Percentiles rank a stretch among this genome's conserved stretches.
These are phyloP conservation scores for Meripilus lineatus DNA, from an alignment of 1,284 basidiomycete genomes.

Conservation along the genomic window DNA sequence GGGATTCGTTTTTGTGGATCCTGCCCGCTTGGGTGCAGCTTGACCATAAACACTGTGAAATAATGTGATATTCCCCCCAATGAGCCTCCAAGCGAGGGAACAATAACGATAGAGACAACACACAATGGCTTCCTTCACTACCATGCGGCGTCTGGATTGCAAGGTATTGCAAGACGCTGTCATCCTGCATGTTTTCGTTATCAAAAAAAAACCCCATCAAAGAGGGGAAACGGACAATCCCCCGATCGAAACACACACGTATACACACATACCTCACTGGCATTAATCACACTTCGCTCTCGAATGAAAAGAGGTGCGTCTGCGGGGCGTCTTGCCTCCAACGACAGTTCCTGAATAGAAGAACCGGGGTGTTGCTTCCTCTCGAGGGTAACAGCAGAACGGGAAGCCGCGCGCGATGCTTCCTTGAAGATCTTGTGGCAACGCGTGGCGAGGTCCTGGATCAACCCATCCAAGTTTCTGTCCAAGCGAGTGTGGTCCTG, in stretches of 20 bases:
- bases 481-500: slow-evolving; percentile 54
- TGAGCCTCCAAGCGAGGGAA: slow-evolving; percentile 2
- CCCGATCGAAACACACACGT: background rate
- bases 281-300: slow-evolving; percentile 10
- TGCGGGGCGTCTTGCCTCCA: background rate
- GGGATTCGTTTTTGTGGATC: no score
- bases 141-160: slow-evolving; percentile 21
- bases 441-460: slow-evolving; percentile 53
- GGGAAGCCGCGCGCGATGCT: slow-evolving; percentile 59
- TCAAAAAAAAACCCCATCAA: no score
- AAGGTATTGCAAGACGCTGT: slow-evolving; percentile 20
- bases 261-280: slow-evolving; percentile 7
- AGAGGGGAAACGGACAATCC: no score
- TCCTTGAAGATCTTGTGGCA: slow-evolving; percentile 60
- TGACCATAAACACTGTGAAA: background rate
- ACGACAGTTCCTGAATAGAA: background rate
- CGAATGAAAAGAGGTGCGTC: slow-evolving; percentile 6
- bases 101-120: no score
- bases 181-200: no score
- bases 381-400: slow-evolving; percentile 43
- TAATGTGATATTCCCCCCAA: slow-evolving; percentile 4
- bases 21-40: slow-evolving; percentile 10
- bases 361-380: background rate
- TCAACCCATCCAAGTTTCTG: slow-evolving; percentile 64
- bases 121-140: slow-evolving; percentile 18